phyloP scores from a whole-genome alignment of 345 rosid genomes.

The Salix koriyanagi region DNA sequence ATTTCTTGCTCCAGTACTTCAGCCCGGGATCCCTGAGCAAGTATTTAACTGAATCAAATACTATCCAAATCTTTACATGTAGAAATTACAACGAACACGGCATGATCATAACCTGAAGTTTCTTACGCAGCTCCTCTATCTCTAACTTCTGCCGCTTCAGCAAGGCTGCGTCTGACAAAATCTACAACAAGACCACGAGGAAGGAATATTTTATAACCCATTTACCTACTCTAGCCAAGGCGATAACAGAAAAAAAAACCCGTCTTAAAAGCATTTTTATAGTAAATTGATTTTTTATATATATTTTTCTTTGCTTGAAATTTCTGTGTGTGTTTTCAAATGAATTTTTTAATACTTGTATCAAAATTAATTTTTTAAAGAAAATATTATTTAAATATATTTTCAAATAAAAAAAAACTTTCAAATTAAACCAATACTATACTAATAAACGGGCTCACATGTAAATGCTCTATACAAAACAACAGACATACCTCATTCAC shows the following conservation, averaged over 20 bases:
- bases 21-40: conserved; percentile 79
- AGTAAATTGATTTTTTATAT: no score
- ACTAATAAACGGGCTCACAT: no score
- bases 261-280: no score
- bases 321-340: no score
- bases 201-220: not conserved
- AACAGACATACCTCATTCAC: conserved; percentile 72
- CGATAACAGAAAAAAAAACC: not conserved
- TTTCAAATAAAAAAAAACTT: no score
- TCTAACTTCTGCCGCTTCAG: conserved; percentile 86
- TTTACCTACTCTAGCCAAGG: not conserved
- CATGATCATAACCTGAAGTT: conserved; percentile 65
- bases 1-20: conserved; percentile 90
- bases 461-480: not conserved
- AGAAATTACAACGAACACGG: not conserved
- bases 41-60: conserved; percentile 11
- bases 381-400: no score
- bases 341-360: no score
- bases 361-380: no score
- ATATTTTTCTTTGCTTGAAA: no score
- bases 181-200: conserved; percentile 34
- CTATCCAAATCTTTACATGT: not conserved
- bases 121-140: conserved; percentile 79
- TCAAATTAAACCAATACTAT: no score
- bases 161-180: conserved; percentile 92